Conservation (phyloP, 495 filamentous ascomycete species). For the Aspergillus biplanus region DNA sequence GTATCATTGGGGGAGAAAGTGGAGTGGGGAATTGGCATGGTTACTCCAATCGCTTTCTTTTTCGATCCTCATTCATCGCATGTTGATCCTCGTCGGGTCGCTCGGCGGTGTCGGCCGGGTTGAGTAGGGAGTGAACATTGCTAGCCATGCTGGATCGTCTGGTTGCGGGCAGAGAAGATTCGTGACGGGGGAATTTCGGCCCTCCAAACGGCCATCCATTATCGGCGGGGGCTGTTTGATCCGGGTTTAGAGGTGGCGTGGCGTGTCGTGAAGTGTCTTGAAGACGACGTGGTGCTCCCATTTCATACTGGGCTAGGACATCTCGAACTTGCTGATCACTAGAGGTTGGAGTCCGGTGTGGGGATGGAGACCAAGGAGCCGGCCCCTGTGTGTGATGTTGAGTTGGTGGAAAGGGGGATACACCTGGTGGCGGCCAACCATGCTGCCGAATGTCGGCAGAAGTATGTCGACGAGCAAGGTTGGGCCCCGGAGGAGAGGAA, state of each 20-base stretch:
- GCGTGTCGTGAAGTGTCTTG: slow-evolving; percentile 67
- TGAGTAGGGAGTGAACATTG: slow-evolving; percentile 78
- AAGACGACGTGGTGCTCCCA: slow-evolving; percentile 62
- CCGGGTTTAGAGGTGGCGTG: slow-evolving; percentile 64
- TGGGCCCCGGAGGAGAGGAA: slow-evolving; percentile 71
- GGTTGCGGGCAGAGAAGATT: slow-evolving; percentile 63
- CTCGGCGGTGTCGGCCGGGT: slow-evolving; percentile 80
- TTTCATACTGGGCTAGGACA: slow-evolving; percentile 79
- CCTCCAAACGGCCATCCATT: slow-evolving; percentile 62
- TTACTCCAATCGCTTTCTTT: slow-evolving; percentile 75
- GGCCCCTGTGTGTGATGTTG: slow-evolving; percentile 40
- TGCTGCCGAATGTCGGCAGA: slow-evolving; percentile 93
- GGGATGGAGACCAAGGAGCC: slow-evolving; percentile 87
- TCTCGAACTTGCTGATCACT: slow-evolving; percentile 84
- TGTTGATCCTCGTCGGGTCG: slow-evolving; percentile 72
- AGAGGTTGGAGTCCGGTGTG: slow-evolving; percentile 64
- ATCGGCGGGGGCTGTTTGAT: slow-evolving; percentile 56
- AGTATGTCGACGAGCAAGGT: slow-evolving; percentile 84
- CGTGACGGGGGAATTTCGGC: slow-evolving; percentile 44
- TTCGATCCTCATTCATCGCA: slow-evolving; percentile 65
- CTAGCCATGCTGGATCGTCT: slow-evolving; percentile 74
- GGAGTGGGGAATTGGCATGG: slow-evolving; percentile 2
- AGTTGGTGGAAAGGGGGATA: slow-evolving; percentile 64
- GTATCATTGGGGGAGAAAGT: not conserved
- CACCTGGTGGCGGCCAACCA: slow-evolving; percentile 73